phyloP scores from a whole-genome alignment of 495 filamentous ascomycete species.

The Podospora pseudopauciseta region DNA sequence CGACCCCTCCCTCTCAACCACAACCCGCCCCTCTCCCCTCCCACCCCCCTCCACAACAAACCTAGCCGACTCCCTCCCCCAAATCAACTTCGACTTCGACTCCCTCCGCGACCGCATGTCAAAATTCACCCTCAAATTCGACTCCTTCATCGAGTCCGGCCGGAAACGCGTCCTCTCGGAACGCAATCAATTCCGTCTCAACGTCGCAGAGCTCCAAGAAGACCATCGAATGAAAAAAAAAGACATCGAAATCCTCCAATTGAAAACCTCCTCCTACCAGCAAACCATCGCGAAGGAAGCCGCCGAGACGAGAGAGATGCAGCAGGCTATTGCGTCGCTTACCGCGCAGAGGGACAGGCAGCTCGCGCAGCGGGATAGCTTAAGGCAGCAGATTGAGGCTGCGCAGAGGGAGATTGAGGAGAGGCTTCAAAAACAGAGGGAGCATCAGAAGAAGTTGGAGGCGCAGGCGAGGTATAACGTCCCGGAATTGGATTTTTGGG shows the following conservation, averaged over 20 bases:
- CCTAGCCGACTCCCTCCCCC: conserved; percentile 76
- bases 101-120: conserved; percentile 93
- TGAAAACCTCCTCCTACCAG: conserved; percentile 71
- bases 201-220: conserved; percentile 86
- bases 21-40: conserved; percentile 74
- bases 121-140: conserved; percentile 85
- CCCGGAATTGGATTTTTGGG: conserved; percentile 94
- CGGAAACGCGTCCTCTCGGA: conserved; percentile 87
- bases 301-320: conserved; percentile 84
- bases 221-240: conserved; percentile 83
- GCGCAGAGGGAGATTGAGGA: conserved; percentile 65
- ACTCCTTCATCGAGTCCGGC: conserved; percentile 88
- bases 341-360: conserved; percentile 71
- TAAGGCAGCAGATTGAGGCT: conserved; percentile 74
- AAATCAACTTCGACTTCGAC: conserved; percentile 93
- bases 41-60: conserved; percentile 50
- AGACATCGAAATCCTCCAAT: conserved; percentile 77
- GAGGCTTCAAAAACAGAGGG: conserved; percentile 48
- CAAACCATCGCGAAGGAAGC: conserved; percentile 82
- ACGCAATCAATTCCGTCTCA: conserved; percentile 88
- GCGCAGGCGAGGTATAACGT: conserved; percentile 78
- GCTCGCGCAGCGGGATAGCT: conserved; percentile 64
- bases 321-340: conserved; percentile 70
- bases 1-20: conserved; percentile 72
- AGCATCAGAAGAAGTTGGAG: conserved; percentile 60